phyloP scores from a whole-genome alignment of 192 early-diverging fungal genomes.

The Martensiomyces pterosporus region DNA sequence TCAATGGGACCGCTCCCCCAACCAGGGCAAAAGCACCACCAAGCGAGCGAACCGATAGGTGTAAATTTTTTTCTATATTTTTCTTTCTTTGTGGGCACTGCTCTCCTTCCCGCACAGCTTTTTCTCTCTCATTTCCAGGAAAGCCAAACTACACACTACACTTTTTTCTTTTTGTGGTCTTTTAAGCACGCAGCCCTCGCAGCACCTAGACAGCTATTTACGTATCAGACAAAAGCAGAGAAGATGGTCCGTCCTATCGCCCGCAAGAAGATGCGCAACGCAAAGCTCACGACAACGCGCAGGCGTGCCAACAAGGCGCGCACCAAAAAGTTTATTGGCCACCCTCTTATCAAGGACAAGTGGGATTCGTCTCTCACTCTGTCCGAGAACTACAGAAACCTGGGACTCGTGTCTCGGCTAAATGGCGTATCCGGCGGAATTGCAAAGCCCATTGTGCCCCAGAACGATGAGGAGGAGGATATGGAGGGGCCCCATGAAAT shows the following conservation, averaged over 20 bases:
- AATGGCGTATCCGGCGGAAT: constrained; percentile 63
- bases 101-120: background rate
- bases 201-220: no score
- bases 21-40: no score
- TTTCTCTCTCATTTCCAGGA: background rate
- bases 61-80: background rate
- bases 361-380: constrained; percentile 68
- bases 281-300: constrained; percentile 58
- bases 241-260: constrained; percentile 64
- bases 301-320: constrained; percentile 59
- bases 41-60: no score
- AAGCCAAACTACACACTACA: no score
- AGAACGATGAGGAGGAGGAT: constrained; percentile 3
- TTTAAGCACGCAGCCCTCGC: no score
- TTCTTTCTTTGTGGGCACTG: background rate
- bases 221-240: background rate
- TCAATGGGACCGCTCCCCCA: no score
- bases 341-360: constrained; percentile 58
- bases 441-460: constrained; percentile 3
- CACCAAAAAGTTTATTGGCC: constrained; percentile 56
- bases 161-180: background rate
- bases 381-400: constrained; percentile 67
- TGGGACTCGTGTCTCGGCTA: constrained; percentile 63
- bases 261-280: constrained; percentile 62
- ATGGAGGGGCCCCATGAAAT: constrained; percentile 22